Percentiles rank a stretch among this genome's conserved stretches.
Evolutionary conservation across 2,329 filamentous ascomycete species (phyloP).

Genomic region (Chalaropsis ovoidea): DNA sequence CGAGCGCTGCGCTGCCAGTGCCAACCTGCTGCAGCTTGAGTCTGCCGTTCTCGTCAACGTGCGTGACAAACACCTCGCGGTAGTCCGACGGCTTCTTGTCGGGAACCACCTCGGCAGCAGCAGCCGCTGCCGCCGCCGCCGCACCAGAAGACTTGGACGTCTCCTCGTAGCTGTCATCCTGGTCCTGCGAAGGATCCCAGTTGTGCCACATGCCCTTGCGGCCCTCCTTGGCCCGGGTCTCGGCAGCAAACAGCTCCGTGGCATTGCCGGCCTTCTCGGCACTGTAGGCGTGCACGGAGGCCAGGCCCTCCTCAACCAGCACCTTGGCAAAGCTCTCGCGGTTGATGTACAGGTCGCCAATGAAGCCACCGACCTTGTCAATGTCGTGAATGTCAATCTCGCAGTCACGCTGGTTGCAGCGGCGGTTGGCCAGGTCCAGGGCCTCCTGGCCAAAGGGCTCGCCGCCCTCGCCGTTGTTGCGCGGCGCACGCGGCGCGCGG

Average conservation of each 20-base stretch:
- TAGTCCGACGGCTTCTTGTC: conserved; percentile 70
- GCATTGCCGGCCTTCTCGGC: conserved; percentile 91
- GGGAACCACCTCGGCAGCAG: conserved; percentile 41
- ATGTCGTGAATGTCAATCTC: conserved; percentile 91
- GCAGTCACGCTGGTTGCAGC: conserved; percentile 87
- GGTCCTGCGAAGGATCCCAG: conserved; percentile 84
- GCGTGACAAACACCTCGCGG: conserved; percentile 84
- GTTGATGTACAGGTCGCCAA: conserved; percentile 85
- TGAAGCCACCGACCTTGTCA: conserved; percentile 96
- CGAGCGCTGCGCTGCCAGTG: conserved; percentile 71
- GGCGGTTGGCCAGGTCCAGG: conserved; percentile 76
- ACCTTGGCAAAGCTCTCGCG: conserved; percentile 92
- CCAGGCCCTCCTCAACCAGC: conserved; percentile 86
- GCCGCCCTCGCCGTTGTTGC: conserved; percentile 61
- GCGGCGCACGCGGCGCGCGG: conserved; percentile 75
- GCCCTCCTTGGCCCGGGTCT: conserved; percentile 79
- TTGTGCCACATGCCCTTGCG: conserved; percentile 85
- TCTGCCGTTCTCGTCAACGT: conserved; percentile 70
- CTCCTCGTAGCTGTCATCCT: conserved; percentile 48
- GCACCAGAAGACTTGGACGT: conserved; percentile 44
- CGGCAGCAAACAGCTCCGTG: conserved; percentile 74
- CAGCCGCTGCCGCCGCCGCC: conserved; percentile 34
- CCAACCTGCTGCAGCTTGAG: conserved; percentile 90
- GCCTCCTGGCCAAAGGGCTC: conserved; percentile 96
- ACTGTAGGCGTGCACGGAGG: conserved; percentile 85